phyloP scores from a whole-genome alignment of 2,329 filamentous ascomycete species.

The Colletotrichum sp. region DNA sequence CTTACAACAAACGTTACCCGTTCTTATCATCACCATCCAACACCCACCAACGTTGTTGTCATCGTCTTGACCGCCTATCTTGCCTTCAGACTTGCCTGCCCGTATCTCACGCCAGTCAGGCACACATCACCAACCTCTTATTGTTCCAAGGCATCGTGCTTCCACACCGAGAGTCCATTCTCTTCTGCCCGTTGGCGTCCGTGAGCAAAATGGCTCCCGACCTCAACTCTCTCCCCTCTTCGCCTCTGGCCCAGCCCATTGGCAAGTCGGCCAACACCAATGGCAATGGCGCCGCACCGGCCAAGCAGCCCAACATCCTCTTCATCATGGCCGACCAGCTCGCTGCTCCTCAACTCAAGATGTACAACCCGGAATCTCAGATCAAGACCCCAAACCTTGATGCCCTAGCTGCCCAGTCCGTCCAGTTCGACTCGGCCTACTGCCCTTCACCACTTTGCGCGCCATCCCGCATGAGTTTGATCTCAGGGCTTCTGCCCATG shows the following conservation, averaged over 20 bases:
- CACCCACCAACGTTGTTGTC: background rate
- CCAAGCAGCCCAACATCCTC: conserved; percentile 46
- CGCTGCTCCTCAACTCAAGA: conserved; percentile 86
- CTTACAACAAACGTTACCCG: conserved; percentile 6
- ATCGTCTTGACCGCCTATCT: background rate
- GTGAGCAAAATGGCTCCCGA: conserved; percentile 67
- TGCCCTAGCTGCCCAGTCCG: conserved; percentile 77
- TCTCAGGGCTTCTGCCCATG: conserved; percentile 88
- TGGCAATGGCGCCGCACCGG: conserved; percentile 20
- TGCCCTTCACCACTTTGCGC: conserved; percentile 93
- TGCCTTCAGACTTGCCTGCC: background rate
- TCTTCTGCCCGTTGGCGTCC: background rate
- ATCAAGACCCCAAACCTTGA: conserved; percentile 94
- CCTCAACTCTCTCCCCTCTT: conserved; percentile 71
- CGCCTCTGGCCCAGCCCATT: conserved; percentile 38
- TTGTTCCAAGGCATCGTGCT: background rate
- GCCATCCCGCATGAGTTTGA: conserved; percentile 92
- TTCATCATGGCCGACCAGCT: conserved; percentile 99
- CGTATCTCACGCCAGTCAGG: background rate
- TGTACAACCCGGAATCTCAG: conserved; percentile 86
- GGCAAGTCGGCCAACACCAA: conserved; percentile 23
- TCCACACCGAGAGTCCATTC: background rate
- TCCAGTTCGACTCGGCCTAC: conserved; percentile 93
- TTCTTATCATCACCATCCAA: background rate
- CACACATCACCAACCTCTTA: background rate